Base-by-base conservation (phyloP, 139 green algal species). In the Coelastrella sp. region DNA sequence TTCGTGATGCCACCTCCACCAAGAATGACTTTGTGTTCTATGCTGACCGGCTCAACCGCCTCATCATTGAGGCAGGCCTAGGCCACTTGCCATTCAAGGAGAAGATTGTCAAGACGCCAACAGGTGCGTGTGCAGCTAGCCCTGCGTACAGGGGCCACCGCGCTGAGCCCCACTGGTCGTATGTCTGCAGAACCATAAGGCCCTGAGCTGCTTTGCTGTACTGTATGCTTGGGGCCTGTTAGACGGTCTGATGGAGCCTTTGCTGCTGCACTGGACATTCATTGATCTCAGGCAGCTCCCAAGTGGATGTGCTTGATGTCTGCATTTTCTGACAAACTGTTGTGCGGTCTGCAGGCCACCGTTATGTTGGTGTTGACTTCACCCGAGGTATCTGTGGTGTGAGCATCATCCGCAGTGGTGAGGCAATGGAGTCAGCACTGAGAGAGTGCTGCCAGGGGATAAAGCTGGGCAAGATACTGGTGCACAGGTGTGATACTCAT, bases 391-490 rank as follows among this genome's bases (percentile, higher is more conserved):
- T 99, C 68, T 99, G 98, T 92, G 98, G 98, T 22, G 98, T 99
- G 82, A 96, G 92, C 80, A 96, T 99, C 87, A 99, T 99, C 87
- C 96, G 98, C 80, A 95, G 83, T 78, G 98, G 98, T 22, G 98
- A 99, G 93, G 93, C 92, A 84, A 99, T 99, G 98, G 98, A 99
- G 94, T 98, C 97, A 80, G 98, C 98, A 82, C 94, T 99, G 92
- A 91, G 98, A 7, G 97, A 97, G 77, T 99, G 98, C 95, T 99
- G 97, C 93, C 98, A 99, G 89, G 97, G 98, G 79, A 98, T 99
- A 94, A 99, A 99, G 93, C 98, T 99, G 56, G 98, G 98, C 86
- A 99, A 99, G 94, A 99, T 99, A 65, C 94, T 99, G 61, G 95
- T 99, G 83, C 94, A 96, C 88, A 93, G 94, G 94, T 95, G 77